These are phyloP conservation scores for Paramecium pentaurelia DNA, from an alignment of 73 alveolate species.

Conservation along the genomic window DNA sequence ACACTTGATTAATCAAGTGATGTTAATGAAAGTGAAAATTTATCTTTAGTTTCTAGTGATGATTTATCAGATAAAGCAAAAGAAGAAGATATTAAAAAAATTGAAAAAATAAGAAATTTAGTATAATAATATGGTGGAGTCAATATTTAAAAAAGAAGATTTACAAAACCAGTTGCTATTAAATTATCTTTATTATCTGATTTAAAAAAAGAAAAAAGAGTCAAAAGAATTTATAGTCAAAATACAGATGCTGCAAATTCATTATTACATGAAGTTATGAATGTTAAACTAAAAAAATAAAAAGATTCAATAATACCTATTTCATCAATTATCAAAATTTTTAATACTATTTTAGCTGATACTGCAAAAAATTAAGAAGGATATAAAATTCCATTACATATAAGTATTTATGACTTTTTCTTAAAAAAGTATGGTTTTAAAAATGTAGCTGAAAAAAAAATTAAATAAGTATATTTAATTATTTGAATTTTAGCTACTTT, in stretches of 20 bases:
- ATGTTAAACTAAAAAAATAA: not conserved
- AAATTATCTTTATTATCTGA: not conserved
- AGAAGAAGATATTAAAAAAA: not conserved
- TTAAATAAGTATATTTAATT: not conserved
- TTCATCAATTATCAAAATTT: not conserved
- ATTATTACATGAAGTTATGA: not conserved
- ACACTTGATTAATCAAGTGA: not conserved
- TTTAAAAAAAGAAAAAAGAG: constrained; percentile 5
- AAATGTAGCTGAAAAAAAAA: constrained; percentile 77
- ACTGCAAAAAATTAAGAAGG: not conserved
- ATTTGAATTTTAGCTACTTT: not conserved
- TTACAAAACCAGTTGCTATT: not conserved
- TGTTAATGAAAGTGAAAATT: not conserved
- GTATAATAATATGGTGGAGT: not conserved
- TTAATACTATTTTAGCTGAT: not conserved
- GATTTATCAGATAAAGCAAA: not conserved
- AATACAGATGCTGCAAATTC: constrained; percentile 34
- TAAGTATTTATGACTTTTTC: constrained; percentile 63
- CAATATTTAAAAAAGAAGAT: not conserved
- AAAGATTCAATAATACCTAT: not conserved
- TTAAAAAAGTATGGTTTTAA: constrained; percentile 75
- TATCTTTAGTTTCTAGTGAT: not conserved
- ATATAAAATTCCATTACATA: constrained; percentile 16
- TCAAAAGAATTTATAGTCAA: constrained; percentile 39
- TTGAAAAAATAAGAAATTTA: not conserved